Conservation (phyloP, 441 rosid genomes). For the Theobroma grandiflorum region DNA sequence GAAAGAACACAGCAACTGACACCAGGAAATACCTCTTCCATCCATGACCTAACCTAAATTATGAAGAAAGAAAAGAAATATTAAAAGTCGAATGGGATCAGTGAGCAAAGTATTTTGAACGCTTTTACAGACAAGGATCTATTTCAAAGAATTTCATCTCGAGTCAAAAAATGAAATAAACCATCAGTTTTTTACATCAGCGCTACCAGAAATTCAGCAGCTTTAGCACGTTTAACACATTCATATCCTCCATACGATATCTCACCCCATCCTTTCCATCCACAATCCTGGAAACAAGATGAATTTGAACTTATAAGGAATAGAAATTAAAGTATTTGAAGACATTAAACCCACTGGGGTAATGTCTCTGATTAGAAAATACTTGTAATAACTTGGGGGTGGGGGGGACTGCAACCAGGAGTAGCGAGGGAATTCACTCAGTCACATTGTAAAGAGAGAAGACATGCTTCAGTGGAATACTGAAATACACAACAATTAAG, state of each 20-base stretch:
- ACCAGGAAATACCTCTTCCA: slow-evolving; percentile 80
- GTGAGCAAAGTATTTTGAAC: slow-evolving; percentile 3
- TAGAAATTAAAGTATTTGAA: slow-evolving; percentile 10
- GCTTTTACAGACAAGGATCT: slow-evolving; percentile 19
- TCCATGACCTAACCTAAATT: slow-evolving; percentile 86
- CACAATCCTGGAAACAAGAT: slow-evolving; percentile 62
- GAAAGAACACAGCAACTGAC: slow-evolving; percentile 54
- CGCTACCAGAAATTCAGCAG: slow-evolving; percentile 86
- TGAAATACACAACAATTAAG: neutral
- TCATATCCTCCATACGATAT: slow-evolving; percentile 89
- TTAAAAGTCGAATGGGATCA: slow-evolving; percentile 20
- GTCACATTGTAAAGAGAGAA: neutral
- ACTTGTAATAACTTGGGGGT: neutral
- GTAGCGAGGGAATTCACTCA: neutral
- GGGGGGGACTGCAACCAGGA: neutral
- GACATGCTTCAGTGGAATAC: neutral
- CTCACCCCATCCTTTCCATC: slow-evolving; percentile 99
- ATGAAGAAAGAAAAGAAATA: slow-evolving; percentile 9
- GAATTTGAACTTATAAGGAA: neutral
- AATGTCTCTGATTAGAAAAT: slow-evolving; percentile 12
- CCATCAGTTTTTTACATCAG: slow-evolving; percentile 22
- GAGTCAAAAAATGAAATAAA: slow-evolving; percentile 11
- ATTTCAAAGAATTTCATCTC: slow-evolving; percentile 9
- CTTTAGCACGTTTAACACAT: slow-evolving; percentile 79
- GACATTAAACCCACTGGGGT: neutral